A percentile compares a stretch with the other conserved stretches of the same genome.
Evolutionary conservation across 2,329 filamentous ascomycete genomes (phyloP).

Genomic region (Claviceps purpurea): DNA sequence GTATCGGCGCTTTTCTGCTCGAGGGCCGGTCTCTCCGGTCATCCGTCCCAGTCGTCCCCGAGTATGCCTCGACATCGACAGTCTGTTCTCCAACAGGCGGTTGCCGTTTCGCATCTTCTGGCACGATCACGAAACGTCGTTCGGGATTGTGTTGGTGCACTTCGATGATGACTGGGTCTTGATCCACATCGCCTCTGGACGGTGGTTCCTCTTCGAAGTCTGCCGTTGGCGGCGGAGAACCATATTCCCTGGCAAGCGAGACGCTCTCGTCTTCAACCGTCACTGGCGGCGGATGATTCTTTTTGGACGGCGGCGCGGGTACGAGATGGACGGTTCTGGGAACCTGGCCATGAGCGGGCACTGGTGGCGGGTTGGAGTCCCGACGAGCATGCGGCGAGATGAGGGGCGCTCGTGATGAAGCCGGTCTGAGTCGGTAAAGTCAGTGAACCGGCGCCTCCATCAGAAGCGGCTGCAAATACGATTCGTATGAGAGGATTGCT

Average conservation of each 20-base stretch:
- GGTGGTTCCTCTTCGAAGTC: conserved; percentile 39
- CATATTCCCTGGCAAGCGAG: conserved; percentile 49
- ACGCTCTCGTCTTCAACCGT: conserved; percentile 56
- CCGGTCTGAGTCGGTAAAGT: conserved; percentile 2
- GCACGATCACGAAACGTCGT: conserved; percentile 49
- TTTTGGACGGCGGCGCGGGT: conserved; percentile 8
- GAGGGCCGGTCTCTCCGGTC: not conserved
- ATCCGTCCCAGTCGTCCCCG: not conserved
- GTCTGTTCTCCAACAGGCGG: not conserved
- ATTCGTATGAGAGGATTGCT: not conserved
- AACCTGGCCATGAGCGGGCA: conserved; percentile 5
- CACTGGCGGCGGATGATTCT: conserved; percentile 44
- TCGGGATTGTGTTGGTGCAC: conserved; percentile 48
- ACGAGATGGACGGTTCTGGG: conserved; percentile 6
- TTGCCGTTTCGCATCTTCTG: conserved; percentile 14
- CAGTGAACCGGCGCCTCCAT: not conserved
- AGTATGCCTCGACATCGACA: not conserved
- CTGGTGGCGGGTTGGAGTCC: conserved; percentile 10
- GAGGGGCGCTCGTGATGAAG: conserved; percentile 11
- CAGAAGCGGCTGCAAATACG: not conserved
- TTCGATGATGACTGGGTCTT: conserved; percentile 53
- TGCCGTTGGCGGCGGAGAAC: conserved; percentile 17
- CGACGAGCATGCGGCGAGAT: conserved; percentile 2
- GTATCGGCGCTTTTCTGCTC: not conserved
- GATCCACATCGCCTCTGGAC: conserved; percentile 52